Evolutionary conservation across 805 yeast genomes (phyloP), one percentile per base, ranked within the genome.

Genomic region (Candida easanensis): DNA sequence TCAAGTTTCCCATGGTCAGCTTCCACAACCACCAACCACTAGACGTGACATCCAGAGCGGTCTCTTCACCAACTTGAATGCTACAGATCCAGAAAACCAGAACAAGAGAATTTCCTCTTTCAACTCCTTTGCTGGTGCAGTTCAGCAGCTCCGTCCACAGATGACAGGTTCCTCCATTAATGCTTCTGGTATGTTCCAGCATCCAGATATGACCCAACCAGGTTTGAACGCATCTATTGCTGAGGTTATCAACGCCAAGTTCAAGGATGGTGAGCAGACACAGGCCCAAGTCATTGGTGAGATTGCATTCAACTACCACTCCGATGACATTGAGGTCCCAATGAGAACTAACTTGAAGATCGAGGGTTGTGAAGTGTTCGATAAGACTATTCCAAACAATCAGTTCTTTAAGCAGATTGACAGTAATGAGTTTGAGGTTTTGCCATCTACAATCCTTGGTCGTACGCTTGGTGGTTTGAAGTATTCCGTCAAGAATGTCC

Each of bases 201-300:
- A 77, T 58, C 74, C 82, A 28, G 69, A 76, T 21, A 59, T 72
- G 53, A 65, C 74, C 13, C 45, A 56, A 35, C 74, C 79, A n/a
- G 95, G 93, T 2, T 69, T 91, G 52, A 87, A 83, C 54, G 81
- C 90, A 3, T 84, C 95, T 36, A 69, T 89, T 50, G 90, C 93
- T n/a, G 98, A 91, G 66, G 80, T 85, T 11, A 71, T 88, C 49
- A 82, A 80, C 58, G 96, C 88, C 5, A 73, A 76, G 16, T 82
- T 82, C 63, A 79, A 76, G 49, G 87, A 82, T 56, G 96, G 95
- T 16, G 64, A 65, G 34, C 66, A 82, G 28, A 61, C 64, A 11
- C 73, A 77, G 27, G 76, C 88, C 7, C 80, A 82, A 57, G 72
- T 82, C 11, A 74, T 84, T 42, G 97, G 98, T 40, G 97, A 91